Evolutionary conservation across 208 protist species (phyloP).

Genomic region (Porcisia hertigi): DNA sequence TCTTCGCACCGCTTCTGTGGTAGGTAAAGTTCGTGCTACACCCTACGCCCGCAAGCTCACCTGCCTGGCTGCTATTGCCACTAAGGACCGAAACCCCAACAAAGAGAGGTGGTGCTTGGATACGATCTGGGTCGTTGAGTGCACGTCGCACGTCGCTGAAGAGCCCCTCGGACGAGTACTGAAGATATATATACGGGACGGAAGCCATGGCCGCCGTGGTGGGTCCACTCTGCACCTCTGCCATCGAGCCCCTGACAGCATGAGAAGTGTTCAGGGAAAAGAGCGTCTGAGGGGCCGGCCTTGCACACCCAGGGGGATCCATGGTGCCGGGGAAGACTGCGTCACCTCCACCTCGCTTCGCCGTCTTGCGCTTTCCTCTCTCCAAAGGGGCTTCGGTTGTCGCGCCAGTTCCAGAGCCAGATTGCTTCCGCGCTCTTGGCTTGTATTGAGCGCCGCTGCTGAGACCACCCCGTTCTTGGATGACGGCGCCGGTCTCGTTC

Average conservation of each 20-base stretch:
- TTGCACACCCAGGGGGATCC: not conserved
- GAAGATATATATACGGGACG: conserved; percentile 42
- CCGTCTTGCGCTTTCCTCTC: conserved; percentile 11
- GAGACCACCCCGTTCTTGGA: not conserved
- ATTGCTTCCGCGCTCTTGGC: conserved; percentile 13
- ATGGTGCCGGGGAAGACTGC: not conserved
- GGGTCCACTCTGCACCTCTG: conserved; percentile 12
- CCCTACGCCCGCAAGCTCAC: conserved; percentile 7
- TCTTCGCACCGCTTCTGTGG: conserved; percentile 20
- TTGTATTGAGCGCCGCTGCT: not conserved
- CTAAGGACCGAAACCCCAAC: conserved; percentile 45
- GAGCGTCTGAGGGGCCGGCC: conserved; percentile 32
- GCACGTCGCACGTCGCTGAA: conserved; percentile 49
- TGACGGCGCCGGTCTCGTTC: not conserved
- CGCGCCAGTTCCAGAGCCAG: not conserved
- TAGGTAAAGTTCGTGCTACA: conserved; percentile 35
- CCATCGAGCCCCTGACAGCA: not conserved
- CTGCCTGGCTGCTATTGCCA: not conserved
- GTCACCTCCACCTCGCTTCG: not conserved
- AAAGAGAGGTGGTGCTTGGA: conserved; percentile 83
- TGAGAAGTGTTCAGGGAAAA: conserved; percentile 40
- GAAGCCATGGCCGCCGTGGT: conserved; percentile 19
- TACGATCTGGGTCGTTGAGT: conserved; percentile 79
- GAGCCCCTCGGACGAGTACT: conserved; percentile 37
- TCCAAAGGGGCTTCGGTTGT: not conserved